Conservation (phyloP, 2,329 filamentous ascomycete species). For the Orbilia blumenaviensis region DNA sequence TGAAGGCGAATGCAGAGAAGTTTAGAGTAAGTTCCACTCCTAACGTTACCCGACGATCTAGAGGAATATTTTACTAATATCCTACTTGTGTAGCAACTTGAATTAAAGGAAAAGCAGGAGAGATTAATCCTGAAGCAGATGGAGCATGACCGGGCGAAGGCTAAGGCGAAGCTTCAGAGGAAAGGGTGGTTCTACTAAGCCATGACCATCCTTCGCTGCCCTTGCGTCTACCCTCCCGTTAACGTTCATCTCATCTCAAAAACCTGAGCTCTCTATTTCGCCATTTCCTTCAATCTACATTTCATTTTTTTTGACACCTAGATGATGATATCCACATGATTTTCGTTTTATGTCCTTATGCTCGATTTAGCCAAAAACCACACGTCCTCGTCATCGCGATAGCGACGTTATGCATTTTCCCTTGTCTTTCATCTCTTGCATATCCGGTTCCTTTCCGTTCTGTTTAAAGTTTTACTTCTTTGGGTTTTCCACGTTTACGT, state of each 20-base stretch:
- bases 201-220: not conserved
- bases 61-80: slow-evolving; percentile 5
- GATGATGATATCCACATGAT: slow-evolving; percentile 40
- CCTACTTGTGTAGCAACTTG: slow-evolving; percentile 16
- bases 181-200: slow-evolving; percentile 47
- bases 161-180: slow-evolving; percentile 40
- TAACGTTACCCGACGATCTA: not conserved
- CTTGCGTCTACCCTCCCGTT: not conserved
- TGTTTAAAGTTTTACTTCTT: not conserved
- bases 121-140: slow-evolving; percentile 35
- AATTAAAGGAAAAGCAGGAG: slow-evolving; percentile 24
- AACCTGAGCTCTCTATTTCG: not conserved
- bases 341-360: slow-evolving; percentile 1
- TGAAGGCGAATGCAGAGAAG: slow-evolving; percentile 46
- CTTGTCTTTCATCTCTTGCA: not conserved
- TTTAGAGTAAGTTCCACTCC: slow-evolving; percentile 33
- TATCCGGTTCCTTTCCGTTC: not conserved
- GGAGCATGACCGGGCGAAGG: slow-evolving; percentile 33
- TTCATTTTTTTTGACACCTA: slow-evolving; percentile 1
- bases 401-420: not conserved
- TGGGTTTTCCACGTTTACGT: not conserved
- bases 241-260: not conserved
- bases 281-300: not conserved
- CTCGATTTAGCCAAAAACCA: slow-evolving; percentile 27
- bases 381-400: not conserved